Percentiles rank a stretch among this genome's conserved stretches.
phyloP scores from a whole-genome alignment of 1,139 yeast genomes.

The Suhomyces atakaporum region DNA sequence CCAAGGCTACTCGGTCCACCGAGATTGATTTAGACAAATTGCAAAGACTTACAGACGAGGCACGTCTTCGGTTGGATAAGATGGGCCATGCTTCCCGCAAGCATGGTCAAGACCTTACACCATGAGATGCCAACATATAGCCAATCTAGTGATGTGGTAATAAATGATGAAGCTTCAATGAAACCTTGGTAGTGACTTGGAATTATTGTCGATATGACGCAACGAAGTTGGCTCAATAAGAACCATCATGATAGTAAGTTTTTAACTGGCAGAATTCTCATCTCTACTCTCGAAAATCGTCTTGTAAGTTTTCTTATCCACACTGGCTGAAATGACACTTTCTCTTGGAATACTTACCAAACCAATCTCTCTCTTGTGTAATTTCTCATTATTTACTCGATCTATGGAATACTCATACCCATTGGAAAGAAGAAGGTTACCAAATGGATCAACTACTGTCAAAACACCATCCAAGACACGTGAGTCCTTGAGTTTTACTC shows the following conservation, averaged over 20 bases:
- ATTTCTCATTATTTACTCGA: conserved; percentile 22
- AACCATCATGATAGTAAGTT: too few species aligned
- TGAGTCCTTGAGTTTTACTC: conserved; percentile 32
- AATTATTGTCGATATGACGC: too few species aligned
- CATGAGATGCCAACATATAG: too few species aligned
- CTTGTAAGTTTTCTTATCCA: conserved; percentile 26
- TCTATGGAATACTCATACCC: conserved; percentile 38
- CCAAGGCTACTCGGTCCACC: too few species aligned
- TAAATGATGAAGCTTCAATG: too few species aligned
- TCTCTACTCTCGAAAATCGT: conserved; percentile 2
- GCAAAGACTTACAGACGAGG: neutral
- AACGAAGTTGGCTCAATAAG: too few species aligned
- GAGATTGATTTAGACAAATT: conserved; percentile 1
- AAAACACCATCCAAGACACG: conserved; percentile 42
- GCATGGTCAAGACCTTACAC: neutral
- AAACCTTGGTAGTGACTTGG: too few species aligned
- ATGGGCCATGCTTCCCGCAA: too few species aligned
- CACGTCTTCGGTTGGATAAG: neutral
- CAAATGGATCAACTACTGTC: conserved; percentile 50
- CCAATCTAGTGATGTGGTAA: too few species aligned
- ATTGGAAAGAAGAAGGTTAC: conserved; percentile 42
- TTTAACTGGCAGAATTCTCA: too few species aligned
- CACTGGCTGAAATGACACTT: conserved; percentile 28
- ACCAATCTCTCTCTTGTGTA: conserved; percentile 42
- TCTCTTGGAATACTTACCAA: conserved; percentile 48